Conservation (phyloP, 2,329 filamentous ascomycete genomes). For the Chaetomium strumarium region DNA sequence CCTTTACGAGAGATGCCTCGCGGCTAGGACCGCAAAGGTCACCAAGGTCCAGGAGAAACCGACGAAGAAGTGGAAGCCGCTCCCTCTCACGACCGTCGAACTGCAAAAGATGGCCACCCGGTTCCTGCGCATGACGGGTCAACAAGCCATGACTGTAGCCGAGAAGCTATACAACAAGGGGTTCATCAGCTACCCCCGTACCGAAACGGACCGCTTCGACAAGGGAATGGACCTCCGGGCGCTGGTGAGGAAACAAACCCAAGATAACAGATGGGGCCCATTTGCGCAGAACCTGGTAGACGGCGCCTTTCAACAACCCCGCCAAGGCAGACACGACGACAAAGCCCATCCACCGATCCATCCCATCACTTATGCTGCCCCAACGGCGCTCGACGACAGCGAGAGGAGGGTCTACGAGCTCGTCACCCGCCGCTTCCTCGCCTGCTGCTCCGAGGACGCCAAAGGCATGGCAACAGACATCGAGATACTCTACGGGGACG, state of each 20-base stretch:
- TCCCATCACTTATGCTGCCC: slow-evolving; percentile 76
- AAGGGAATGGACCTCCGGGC: slow-evolving; percentile 76
- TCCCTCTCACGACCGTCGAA: slow-evolving; percentile 92
- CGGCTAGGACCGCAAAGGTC: slow-evolving; percentile 70
- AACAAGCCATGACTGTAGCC: slow-evolving; percentile 81
- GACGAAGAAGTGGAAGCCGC: slow-evolving; percentile 86
- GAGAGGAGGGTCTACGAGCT: slow-evolving; percentile 87
- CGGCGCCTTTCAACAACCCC: slow-evolving; percentile 74
- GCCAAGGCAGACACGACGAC: slow-evolving; percentile 83
- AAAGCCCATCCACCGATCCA: slow-evolving; percentile 97
- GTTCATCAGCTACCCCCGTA: slow-evolving; percentile 95
- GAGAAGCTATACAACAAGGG: slow-evolving; percentile 88
- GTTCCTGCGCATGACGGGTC: slow-evolving; percentile 84
- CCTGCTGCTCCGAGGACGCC: slow-evolving; percentile 93
- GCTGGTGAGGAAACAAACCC: slow-evolving; percentile 77
- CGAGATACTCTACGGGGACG: slow-evolving; percentile 76
- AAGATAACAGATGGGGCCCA: slow-evolving; percentile 68
- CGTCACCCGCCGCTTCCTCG: slow-evolving; percentile 82
- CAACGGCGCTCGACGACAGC: slow-evolving; percentile 55
- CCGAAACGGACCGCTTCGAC: slow-evolving; percentile 95
- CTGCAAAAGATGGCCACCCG: slow-evolving; percentile 91
- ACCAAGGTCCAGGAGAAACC: slow-evolving; percentile 84
- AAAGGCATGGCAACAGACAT: slow-evolving; percentile 80
- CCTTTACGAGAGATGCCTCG: slow-evolving; percentile 78
- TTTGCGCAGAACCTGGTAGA: slow-evolving; percentile 72